Base-by-base conservation (phyloP, 176 grass and related monocot species). In the Zoysia japonica region DNA sequence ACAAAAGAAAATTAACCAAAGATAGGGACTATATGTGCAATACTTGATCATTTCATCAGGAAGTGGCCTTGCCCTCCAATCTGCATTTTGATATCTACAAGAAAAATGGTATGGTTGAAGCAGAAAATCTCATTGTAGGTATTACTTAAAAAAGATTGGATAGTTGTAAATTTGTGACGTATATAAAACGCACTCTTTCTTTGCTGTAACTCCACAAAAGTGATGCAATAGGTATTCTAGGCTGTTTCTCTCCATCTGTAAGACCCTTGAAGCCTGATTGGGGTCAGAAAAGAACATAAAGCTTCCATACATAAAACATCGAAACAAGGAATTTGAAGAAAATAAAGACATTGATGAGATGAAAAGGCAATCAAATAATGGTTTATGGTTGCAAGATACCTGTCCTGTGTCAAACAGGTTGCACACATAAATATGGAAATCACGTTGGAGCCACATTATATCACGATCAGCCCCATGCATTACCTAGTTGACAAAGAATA, bases 391-490 rank as follows among this genome's bases (percentile, higher is more conserved):
- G 56, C 72, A 62, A 28, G 75, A 11, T 85, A 98, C 92, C 92
- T 93, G 96, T 67, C 96, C 96, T n/a, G 92, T 98, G 72, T 98
- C 92, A 73, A 98, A 94, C 76, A 98, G 90, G 85, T 95, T 95
- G 84, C 89, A 94, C 37, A 98, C 84, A 39, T 98, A 98, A 61
- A 95, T 85, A 79, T 85, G 83, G 84, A 98, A 98, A 67, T 98
- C 96, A 68, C 90, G 80, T 76, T 97, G 92, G 37, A 94, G 88
- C 95, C 95, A 94, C 60, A 94, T 54, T 71, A 97, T 97, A 78
- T 98, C 96, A 89, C 90, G 96, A 89, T 98, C 92, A 11, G 96
- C 90, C 78, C 96, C 96, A 78, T 98, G 92, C 90, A 94, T 93
- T 71, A 94, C 75, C 96, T 98, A 85, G 71, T 86, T 80, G 39